Evolutionary conservation across 225 moss, liverwort and hornwort species (phyloP).

Genomic region (Polytrichum commune): DNA sequence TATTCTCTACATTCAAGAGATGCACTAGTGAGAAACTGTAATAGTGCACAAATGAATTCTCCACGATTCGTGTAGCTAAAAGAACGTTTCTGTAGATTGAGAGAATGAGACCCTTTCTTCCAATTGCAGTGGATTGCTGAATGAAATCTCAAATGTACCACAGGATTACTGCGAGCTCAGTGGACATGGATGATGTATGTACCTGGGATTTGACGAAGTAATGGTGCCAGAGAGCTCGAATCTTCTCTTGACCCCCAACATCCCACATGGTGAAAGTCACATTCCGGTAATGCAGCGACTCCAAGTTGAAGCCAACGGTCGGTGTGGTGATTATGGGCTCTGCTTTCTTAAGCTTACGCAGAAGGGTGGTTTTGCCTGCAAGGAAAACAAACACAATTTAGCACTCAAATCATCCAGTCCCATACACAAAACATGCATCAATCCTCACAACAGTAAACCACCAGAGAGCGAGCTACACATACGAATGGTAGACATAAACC

Average conservation of each 20-base stretch:
- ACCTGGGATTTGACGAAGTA: constrained; percentile 41
- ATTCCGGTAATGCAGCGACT: constrained; percentile 36
- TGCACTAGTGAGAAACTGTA: too few species aligned
- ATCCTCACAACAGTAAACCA: neutral
- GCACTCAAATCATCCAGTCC: neutral
- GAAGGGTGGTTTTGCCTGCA: constrained; percentile 44
- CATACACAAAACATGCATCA: neutral
- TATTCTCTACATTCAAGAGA: too few species aligned
- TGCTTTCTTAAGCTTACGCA: constrained; percentile 35
- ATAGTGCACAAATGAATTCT: too few species aligned
- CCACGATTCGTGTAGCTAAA: too few species aligned
- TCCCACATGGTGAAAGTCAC: constrained; percentile 41
- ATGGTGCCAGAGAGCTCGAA: constrained; percentile 49
- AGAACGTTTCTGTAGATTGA: too few species aligned
- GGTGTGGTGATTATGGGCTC: constrained; percentile 27
- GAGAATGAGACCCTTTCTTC: too few species aligned
- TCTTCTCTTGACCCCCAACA: constrained; percentile 53
- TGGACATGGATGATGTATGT: too few species aligned
- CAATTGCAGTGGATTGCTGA: too few species aligned
- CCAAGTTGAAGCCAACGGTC: constrained; percentile 43
- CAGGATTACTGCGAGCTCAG: too few species aligned
- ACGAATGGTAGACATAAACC: too few species aligned
- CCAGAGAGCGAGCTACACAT: neutral
- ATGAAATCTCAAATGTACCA: too few species aligned
- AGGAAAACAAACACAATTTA: too few species aligned